Evolutionary conservation across 208 protist genomes (phyloP).

Genomic region (Tritrichomonas musculus): DNA sequence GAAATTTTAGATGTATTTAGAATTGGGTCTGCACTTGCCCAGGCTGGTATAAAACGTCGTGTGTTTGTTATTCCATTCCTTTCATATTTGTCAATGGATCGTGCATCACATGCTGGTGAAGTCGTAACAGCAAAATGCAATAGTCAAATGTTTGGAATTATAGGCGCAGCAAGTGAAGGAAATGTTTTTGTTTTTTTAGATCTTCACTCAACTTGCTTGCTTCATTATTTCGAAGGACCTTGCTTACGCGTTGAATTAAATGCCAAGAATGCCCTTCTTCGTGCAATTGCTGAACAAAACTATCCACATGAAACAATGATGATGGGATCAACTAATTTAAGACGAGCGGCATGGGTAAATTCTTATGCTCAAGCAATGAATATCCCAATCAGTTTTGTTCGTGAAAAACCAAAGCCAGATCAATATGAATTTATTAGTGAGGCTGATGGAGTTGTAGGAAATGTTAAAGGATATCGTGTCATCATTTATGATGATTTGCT

Average conservation of each 20-base stretch:
- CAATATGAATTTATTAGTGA: neutral
- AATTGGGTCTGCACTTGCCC: neutral
- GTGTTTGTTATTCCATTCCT: neutral
- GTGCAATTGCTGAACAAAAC: neutral
- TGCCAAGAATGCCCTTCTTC: neutral
- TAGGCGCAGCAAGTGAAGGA: neutral
- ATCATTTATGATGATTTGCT: neutral
- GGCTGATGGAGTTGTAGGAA: neutral
- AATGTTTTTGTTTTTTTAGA: neutral
- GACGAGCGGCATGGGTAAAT: neutral
- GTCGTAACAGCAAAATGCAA: neutral
- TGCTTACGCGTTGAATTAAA: neutral
- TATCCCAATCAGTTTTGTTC: neutral
- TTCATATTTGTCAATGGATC: neutral
- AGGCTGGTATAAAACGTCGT: neutral
- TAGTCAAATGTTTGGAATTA: neutral
- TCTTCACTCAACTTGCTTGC: neutral
- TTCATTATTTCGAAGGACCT: neutral
- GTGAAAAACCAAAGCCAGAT: neutral
- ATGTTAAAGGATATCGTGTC: neutral
- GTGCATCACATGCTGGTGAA: neutral
- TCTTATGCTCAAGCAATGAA: neutral
- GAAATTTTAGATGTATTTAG: neutral
- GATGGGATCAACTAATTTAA: neutral
- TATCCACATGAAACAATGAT: neutral